Evolutionary conservation across 2,329 filamentous ascomycete genomes (phyloP).

Genomic region (Clarireedia sp.): DNA sequence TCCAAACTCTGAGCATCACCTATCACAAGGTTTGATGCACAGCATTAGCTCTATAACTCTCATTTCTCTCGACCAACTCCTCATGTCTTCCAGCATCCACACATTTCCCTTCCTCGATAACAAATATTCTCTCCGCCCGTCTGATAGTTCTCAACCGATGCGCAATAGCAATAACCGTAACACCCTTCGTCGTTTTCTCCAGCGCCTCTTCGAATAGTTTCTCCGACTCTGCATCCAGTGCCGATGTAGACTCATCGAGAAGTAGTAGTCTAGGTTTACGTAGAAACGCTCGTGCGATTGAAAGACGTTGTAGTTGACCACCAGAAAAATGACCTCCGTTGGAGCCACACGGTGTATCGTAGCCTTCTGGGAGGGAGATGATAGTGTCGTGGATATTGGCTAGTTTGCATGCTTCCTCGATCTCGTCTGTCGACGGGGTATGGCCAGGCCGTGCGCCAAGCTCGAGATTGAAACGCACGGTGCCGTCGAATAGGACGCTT

Average conservation of each 20-base stretch:
- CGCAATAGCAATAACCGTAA: slow-evolving; percentile 51
- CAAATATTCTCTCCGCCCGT: slow-evolving; percentile 49
- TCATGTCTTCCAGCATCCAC: slow-evolving; percentile 46
- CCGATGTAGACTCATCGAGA: slow-evolving; percentile 75
- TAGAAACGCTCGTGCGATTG: slow-evolving; percentile 69
- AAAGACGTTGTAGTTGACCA: slow-evolving; percentile 69
- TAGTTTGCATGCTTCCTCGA: slow-evolving; percentile 51
- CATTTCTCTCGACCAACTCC: slow-evolving; percentile 43
- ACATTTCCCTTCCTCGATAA: slow-evolving; percentile 45
- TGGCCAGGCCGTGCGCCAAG: slow-evolving; percentile 47
- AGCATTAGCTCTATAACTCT: slow-evolving; percentile 42
- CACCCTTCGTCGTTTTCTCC: slow-evolving; percentile 45
- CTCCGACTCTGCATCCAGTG: slow-evolving; percentile 65
- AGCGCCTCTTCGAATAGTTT: slow-evolving; percentile 58
- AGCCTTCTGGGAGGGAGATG: slow-evolving; percentile 52
- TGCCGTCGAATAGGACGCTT: slow-evolving; percentile 49
- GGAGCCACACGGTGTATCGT: slow-evolving; percentile 57
- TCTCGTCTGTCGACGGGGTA: slow-evolving; percentile 50
- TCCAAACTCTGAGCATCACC: background rate
- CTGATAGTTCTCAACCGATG: slow-evolving; percentile 50
- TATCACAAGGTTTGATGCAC: slow-evolving; percentile 8
- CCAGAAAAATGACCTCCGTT: slow-evolving; percentile 68
- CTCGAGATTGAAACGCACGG: slow-evolving; percentile 46
- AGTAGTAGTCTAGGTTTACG: slow-evolving; percentile 65
- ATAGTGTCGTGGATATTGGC: slow-evolving; percentile 68